Conservation (phyloP, 1,284 basidiomycete species). For the Rhodofomes roseus region DNA sequence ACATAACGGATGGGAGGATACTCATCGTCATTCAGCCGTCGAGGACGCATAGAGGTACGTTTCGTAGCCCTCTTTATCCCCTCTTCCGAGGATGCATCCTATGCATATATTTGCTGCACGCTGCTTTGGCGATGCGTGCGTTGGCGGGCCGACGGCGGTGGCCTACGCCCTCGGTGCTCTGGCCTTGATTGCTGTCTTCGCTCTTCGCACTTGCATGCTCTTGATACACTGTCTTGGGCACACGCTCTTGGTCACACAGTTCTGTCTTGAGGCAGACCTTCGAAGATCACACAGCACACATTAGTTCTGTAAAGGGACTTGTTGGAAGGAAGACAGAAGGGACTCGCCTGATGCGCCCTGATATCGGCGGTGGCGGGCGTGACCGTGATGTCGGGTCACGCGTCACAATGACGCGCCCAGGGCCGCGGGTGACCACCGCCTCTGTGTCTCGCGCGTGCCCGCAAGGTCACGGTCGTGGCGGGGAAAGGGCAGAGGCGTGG, state of each 20-base stretch:
- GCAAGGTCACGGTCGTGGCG: neutral
- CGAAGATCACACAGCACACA: neutral
- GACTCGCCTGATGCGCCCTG: conserved; percentile 2
- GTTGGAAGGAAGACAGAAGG: neutral
- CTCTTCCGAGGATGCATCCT: neutral
- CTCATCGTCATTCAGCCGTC: neutral
- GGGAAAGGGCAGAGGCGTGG: neutral
- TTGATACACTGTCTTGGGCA: neutral
- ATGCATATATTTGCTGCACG: neutral
- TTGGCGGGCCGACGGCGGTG: neutral
- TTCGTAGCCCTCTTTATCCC: neutral
- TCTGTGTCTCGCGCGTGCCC: neutral
- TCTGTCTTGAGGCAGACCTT: neutral
- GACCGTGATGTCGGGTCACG: neutral
- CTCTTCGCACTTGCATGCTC: neutral
- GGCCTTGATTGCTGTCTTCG: neutral
- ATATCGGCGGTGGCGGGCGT: neutral
- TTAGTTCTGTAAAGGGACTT: neutral
- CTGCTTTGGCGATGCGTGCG: neutral
- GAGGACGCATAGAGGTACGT: neutral
- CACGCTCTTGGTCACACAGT: neutral
- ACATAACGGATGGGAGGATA: neutral
- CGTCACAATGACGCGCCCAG: neutral
- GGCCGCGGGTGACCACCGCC: neutral
- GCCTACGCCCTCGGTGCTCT: neutral